A percentile compares a stretch with the other conserved stretches of the same genome.
Evolutionary conservation across 2,329 filamentous ascomycete species (phyloP).

Genomic region (Lasiodiplodia citricola): DNA sequence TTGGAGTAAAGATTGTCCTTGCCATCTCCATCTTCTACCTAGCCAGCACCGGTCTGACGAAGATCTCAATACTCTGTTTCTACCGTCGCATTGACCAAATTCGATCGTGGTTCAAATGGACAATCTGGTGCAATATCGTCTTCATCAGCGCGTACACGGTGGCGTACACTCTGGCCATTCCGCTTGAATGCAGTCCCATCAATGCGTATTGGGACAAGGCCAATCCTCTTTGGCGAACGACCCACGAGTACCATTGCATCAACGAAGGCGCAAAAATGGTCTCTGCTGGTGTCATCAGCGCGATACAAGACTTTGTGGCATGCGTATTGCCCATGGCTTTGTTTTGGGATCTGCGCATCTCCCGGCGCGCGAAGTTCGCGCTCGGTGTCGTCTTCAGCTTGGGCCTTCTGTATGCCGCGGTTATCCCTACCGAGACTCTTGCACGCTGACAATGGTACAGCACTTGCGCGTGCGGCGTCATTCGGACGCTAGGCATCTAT

Average conservation of each 20-base stretch:
- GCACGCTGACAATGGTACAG: conserved; percentile 28
- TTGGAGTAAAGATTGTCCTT: conserved; percentile 28
- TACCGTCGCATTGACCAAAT: conserved; percentile 48
- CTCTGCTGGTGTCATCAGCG: conserved; percentile 45
- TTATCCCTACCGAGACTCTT: neutral
- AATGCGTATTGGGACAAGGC: conserved; percentile 49
- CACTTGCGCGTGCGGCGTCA: conserved; percentile 41
- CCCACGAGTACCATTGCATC: conserved; percentile 40
- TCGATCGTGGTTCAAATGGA: conserved; percentile 43
- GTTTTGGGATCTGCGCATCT: conserved; percentile 52
- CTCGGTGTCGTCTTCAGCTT: conserved; percentile 52
- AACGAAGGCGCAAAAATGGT: conserved; percentile 48
- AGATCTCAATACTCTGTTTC: conserved; percentile 46
- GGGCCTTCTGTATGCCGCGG: conserved; percentile 46
- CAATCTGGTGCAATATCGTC: conserved; percentile 44
- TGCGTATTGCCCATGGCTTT: conserved; percentile 51
- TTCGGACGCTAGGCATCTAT: conserved; percentile 46
- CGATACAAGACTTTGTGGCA: conserved; percentile 48
- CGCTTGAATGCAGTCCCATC: conserved; percentile 46
- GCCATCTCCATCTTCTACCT: conserved; percentile 37
- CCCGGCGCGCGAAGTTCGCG: conserved; percentile 50
- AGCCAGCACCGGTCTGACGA: conserved; percentile 37
- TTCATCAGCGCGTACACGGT: conserved; percentile 48
- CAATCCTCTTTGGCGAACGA: conserved; percentile 39
- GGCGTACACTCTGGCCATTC: conserved; percentile 42